Base-by-base conservation (phyloP, 2,329 filamentous ascomycete genomes). In the Sclerotinia sclerotiorum region DNA sequence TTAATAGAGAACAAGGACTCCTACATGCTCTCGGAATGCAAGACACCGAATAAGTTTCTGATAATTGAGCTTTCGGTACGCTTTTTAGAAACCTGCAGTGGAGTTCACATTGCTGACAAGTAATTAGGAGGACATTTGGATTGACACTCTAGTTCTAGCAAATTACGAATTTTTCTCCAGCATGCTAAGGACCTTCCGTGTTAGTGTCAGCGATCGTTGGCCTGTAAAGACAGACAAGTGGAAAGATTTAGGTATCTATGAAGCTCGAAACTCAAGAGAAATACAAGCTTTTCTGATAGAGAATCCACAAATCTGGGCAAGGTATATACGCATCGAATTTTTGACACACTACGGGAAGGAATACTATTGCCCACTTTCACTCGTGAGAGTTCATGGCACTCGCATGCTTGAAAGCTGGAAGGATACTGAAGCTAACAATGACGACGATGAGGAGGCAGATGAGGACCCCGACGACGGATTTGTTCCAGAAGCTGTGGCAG, bases 131-230 rank as follows among this genome's bases (percentile, higher is more conserved):
- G 87, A 89, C 68, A 87, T 90, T 68, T 84, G 97, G 56, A 91
- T 99, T 69, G 95, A 99, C 77, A 99, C 95, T 0, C 84, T 99
- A 52, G 95, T 98, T n/a, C 84, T 99, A 66, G 95, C 94, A 70
- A 99, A 99, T 78, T 99, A 96, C 75, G 95, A 99, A 79, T 99
- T 99, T 82, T 99, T 99, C 82, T 97, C 93, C 67, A 97, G 93
- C 77, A 97, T 97, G 85, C 91, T 98, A 74, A 90, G 93, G 65
- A 91, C 89, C 60, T 97, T 99, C 78, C 87, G 91, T 64, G 88
- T 98, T 73, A 96, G 92, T 77, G 94, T 97, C 60, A 96, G 94
- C 69, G 95, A 98, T 80, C 88, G 93, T 68, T 98, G 97, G 79
- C 95, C 95, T 0, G 91, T 95, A 66, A 98, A 97, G 79, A 80